Conservation (phyloP, 177 flowering plant genomes). For the Vitis hybrid region DNA sequence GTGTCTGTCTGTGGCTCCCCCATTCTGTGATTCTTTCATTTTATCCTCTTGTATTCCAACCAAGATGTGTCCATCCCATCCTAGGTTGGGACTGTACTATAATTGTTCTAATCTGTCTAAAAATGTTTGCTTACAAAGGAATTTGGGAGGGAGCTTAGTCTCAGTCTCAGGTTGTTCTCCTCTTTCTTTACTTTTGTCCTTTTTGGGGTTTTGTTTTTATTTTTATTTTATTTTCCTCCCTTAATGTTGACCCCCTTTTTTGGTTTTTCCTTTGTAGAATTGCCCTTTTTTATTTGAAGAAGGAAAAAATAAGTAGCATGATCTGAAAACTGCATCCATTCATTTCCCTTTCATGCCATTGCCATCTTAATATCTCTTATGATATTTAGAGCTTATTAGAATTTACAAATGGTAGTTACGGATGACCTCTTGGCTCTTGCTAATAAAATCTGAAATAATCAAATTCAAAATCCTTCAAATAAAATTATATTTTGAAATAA, state of each 20-base stretch:
- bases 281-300: constrained; percentile 9
- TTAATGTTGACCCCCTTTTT: neutral
- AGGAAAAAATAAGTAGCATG: constrained; percentile 18
- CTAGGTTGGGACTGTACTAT: constrained; percentile 40
- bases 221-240: neutral
- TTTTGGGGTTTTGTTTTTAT: neutral
- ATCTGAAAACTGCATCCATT: neutral
- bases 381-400: no score
- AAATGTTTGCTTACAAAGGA: constrained; percentile 12
- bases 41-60: constrained; percentile 23
- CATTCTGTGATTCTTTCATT: constrained; percentile 48
- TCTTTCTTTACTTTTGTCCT: no score
- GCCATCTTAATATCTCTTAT: no score
- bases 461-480: no score
- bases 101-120: constrained; percentile 23
- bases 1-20: constrained; percentile 13
- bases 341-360: neutral
- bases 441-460: no score
- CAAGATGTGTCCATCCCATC: constrained; percentile 17
- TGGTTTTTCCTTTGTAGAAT: constrained; percentile 17
- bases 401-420: no score
- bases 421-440: no score
- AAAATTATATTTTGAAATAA: no score
- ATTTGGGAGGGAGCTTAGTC: constrained; percentile 14
- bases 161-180: no score